Evolutionary conservation across 805 yeast genomes (phyloP).

Genomic region (Kodamaea neixiangensis): DNA sequence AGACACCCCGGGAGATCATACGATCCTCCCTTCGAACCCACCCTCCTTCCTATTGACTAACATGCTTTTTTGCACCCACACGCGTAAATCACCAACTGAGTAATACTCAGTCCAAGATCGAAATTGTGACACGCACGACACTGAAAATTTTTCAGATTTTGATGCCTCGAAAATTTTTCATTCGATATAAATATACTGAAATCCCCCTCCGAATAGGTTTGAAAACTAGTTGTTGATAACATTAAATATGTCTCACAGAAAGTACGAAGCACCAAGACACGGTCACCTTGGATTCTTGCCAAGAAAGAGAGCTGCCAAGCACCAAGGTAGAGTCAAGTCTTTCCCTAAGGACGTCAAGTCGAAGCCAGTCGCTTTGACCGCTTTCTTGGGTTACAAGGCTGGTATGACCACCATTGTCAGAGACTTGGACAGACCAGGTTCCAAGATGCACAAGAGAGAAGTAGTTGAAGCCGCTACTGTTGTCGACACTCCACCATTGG

Average conservation of each 20-base stretch:
- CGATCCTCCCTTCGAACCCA: too few relatives aligned
- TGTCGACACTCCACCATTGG: conserved; percentile 98
- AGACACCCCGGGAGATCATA: too few relatives aligned
- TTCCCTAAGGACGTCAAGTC: conserved; percentile 99
- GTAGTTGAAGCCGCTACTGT: conserved; percentile 99
- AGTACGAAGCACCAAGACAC: conserved; percentile 99
- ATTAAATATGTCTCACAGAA: conserved; percentile 93
- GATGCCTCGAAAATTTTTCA: conserved; percentile 16
- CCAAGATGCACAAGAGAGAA: conserved; percentile 99
- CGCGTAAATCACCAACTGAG: not conserved
- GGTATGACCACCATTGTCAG: conserved; percentile 99
- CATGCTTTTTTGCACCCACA: not conserved
- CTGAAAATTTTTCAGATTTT: conserved; percentile 3
- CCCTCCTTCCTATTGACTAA: too few relatives aligned
- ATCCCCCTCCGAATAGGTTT: conserved; percentile 5
- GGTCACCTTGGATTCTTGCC: conserved; percentile 99
- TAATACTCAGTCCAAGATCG: not conserved
- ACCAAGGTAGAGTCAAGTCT: conserved; percentile 98
- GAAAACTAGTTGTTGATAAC: conserved; percentile 30
- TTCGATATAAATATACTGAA: not conserved
- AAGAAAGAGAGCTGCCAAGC: conserved; percentile 99
- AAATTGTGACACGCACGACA: conserved; percentile 6
- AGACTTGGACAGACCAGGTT: conserved; percentile 99
- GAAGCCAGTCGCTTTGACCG: conserved; percentile 98
- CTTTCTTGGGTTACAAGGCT: conserved; percentile 99